Conservation (phyloP, 768 basidiomycete genomes). For the Amanita rubescens region DNA sequence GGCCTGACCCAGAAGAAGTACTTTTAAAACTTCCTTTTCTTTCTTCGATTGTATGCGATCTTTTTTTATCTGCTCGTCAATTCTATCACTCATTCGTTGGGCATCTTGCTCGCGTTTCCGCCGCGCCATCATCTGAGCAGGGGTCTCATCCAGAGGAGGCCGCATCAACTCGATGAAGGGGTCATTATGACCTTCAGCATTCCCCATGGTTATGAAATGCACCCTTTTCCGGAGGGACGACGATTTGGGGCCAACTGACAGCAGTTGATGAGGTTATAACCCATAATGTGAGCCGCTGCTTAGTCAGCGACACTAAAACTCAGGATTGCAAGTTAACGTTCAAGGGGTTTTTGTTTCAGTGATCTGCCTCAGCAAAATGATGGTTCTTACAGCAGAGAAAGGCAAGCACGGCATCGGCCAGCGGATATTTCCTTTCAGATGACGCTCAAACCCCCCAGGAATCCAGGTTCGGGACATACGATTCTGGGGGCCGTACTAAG, state of each 20-base stretch:
- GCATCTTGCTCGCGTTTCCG: slow-evolving; percentile 40
- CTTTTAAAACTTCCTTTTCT: slow-evolving; percentile 41
- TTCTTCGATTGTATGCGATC: slow-evolving; percentile 38
- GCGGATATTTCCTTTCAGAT: background rate
- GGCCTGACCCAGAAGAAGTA: slow-evolving; percentile 58
- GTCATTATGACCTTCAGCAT: slow-evolving; percentile 29
- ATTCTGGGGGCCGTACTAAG: no score
- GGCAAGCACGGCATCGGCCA: background rate
- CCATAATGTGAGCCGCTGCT: background rate
- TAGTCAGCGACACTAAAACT: background rate
- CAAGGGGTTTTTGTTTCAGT: slow-evolving; percentile 4
- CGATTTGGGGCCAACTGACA: slow-evolving; percentile 11
- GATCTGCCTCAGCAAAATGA: slow-evolving; percentile 4
- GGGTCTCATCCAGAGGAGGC: slow-evolving; percentile 46
- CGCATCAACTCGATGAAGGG: slow-evolving; percentile 40
- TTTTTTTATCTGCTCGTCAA: slow-evolving; percentile 52
- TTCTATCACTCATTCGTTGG: slow-evolving; percentile 42
- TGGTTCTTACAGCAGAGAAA: background rate
- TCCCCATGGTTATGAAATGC: slow-evolving; percentile 22
- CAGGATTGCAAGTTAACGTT: background rate
- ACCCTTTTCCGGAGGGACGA: slow-evolving; percentile 7
- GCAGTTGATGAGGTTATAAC: background rate
- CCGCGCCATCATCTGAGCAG: slow-evolving; percentile 40
- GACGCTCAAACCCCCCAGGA: background rate
- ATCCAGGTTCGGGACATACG: background rate